A percentile compares a stretch with the other conserved stretches of the same genome.
Conservation (phyloP, 2,329 filamentous ascomycete genomes). For the Penicillium sp. region DNA sequence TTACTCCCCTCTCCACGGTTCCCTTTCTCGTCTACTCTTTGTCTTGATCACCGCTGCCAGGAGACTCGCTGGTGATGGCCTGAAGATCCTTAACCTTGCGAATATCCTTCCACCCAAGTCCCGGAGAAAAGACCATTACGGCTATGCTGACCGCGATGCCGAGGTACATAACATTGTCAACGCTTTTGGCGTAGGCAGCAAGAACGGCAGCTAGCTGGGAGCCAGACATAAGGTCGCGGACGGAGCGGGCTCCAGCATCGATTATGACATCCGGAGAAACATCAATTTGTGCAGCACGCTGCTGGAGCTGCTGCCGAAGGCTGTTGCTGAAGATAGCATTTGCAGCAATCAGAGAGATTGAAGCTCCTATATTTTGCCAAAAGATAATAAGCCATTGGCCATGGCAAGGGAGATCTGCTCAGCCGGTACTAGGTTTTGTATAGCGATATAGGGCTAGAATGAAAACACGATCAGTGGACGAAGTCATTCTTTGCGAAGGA, state of each 20-base stretch:
- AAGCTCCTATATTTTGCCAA: slow-evolving; percentile 35
- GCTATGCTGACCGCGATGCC: slow-evolving; percentile 18
- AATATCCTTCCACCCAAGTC: slow-evolving; percentile 33
- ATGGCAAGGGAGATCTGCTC: slow-evolving; percentile 28
- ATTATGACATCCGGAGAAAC: slow-evolving; percentile 23
- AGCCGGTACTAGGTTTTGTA: slow-evolving; percentile 26
- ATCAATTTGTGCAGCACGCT: slow-evolving; percentile 16
- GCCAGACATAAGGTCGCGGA: slow-evolving; percentile 26
- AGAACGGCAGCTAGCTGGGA: slow-evolving; percentile 26
- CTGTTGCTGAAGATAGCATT: slow-evolving; percentile 30
- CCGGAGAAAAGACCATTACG: slow-evolving; percentile 25
- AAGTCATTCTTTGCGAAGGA: not conserved
- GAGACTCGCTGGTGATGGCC: slow-evolving; percentile 2
- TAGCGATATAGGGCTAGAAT: slow-evolving; percentile 26
- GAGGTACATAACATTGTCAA: slow-evolving; percentile 32
- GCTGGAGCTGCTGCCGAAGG: slow-evolving; percentile 20
- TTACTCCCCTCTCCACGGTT: no score
- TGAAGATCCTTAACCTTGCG: slow-evolving; percentile 26
- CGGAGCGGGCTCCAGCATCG: slow-evolving; percentile 23
- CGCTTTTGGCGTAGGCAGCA: slow-evolving; percentile 26
- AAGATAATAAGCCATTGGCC: slow-evolving; percentile 32
- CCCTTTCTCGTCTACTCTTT: not conserved
- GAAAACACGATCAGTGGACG: not conserved
- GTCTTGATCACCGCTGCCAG: not conserved
- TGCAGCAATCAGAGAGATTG: slow-evolving; percentile 31